These are phyloP conservation scores for Fusarium tuaranense DNA, from an alignment of 2,329 filamentous ascomycete species.

Conservation along the genomic window DNA sequence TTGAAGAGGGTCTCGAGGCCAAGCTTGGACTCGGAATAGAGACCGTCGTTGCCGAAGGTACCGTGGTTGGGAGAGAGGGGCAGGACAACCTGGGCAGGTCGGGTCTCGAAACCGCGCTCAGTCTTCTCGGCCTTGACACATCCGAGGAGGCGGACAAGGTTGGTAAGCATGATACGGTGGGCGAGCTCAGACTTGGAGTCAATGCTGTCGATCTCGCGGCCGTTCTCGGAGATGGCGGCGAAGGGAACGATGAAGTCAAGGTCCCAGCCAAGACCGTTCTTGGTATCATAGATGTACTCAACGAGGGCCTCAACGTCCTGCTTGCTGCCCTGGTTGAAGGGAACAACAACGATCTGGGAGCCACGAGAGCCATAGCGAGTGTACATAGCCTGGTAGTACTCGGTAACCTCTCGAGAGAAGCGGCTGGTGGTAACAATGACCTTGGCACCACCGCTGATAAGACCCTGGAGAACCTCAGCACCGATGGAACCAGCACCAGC, in stretches of 20 bases:
- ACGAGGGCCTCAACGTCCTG: constrained; percentile 95
- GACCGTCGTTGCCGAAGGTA: constrained; percentile 96
- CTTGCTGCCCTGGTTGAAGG: constrained; percentile 99
- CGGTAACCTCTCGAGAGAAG: constrained; percentile 96
- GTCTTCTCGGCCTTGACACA: constrained; percentile 92
- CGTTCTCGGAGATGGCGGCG: constrained; percentile 96
- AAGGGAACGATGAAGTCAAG: constrained; percentile 96
- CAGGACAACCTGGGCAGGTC: constrained; percentile 95
- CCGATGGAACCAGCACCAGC: constrained; percentile 98
- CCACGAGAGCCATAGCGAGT: constrained; percentile 92
- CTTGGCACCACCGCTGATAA: constrained; percentile 96
- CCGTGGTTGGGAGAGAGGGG: constrained; percentile 98
- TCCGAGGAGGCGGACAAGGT: constrained; percentile 91
- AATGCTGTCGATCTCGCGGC: constrained; percentile 95
- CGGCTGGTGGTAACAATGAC: constrained; percentile 96
- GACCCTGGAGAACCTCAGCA: constrained; percentile 93
- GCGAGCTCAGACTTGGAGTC: constrained; percentile 98
- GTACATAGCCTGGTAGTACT: constrained; percentile 99
- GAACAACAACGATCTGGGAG: constrained; percentile 96
- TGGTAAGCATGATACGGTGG: constrained; percentile 99
- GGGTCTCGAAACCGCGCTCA: constrained; percentile 89
- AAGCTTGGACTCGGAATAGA: constrained; percentile 98
- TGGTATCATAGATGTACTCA: constrained; percentile 95
- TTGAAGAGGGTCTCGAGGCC: constrained; percentile 98
- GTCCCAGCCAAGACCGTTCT: constrained; percentile 98